Conservation (phyloP, 2,329 filamentous ascomycete genomes). For the Sporothrix inflata region DNA sequence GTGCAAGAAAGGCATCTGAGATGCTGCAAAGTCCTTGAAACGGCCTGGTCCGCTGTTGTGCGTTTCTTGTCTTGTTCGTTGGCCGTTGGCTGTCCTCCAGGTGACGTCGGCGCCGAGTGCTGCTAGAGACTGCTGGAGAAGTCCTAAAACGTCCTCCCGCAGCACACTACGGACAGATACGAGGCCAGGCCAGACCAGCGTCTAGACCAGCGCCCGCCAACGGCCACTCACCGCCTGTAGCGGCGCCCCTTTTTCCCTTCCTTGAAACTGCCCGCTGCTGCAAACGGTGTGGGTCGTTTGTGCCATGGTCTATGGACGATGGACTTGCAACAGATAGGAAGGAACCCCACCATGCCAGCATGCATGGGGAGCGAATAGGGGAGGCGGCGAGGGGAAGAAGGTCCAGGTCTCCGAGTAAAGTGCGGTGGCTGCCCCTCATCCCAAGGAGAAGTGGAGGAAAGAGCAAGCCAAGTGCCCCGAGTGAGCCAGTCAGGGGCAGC, state of each 20-base stretch:
- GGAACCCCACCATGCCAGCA: not conserved
- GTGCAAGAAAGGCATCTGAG: no score
- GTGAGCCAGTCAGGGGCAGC: conserved; percentile 7
- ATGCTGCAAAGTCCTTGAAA: not conserved
- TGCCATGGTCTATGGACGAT: no score
- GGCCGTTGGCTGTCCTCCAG: no score
- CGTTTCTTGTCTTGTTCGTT: not conserved
- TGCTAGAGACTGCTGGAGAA: not conserved
- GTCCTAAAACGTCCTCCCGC: not conserved
- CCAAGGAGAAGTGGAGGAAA: conserved; percentile 9
- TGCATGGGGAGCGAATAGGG: not conserved
- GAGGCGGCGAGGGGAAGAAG: not conserved
- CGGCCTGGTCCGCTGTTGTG: no score
- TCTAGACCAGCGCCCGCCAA: not conserved
- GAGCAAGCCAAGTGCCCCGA: conserved; percentile 16
- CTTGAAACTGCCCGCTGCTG: conserved; percentile 3
- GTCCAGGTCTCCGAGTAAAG: not conserved
- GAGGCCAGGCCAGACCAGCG: not conserved
- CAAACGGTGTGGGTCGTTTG: conserved; percentile 5
- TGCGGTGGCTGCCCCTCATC: conserved; percentile 10
- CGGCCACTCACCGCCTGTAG: conserved; percentile 7
- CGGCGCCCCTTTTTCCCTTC: not conserved
- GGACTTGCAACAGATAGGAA: conserved; percentile 2
- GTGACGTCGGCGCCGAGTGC: not conserved
- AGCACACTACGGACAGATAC: not conserved